These are phyloP conservation scores for Stentor roeselii DNA, from an alignment of 73 alveolate genomes.

Conservation along the genomic window DNA sequence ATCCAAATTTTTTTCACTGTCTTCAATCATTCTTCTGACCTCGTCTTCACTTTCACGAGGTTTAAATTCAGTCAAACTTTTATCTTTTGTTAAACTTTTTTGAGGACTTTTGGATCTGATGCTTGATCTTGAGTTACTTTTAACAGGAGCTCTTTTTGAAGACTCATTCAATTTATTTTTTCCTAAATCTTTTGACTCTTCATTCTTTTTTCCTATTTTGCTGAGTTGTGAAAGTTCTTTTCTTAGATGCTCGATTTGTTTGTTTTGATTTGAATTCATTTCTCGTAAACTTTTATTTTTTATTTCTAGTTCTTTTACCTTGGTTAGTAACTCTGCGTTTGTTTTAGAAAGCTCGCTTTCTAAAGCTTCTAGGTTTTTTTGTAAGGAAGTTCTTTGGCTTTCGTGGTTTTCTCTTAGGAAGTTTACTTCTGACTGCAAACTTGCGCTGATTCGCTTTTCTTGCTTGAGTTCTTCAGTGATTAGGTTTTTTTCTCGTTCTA, in stretches of 20 bases:
- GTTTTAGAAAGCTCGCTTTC: not conserved
- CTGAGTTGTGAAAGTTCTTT: not conserved
- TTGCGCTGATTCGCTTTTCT: not conserved
- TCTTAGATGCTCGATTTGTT: conserved; percentile 14
- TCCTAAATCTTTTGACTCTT: not conserved
- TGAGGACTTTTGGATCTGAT: not conserved
- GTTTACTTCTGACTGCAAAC: conserved; percentile 16
- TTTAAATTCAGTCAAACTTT: not conserved
- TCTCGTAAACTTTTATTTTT: conserved; percentile 3
- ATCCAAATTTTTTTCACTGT: not conserved
- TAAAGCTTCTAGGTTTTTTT: not conserved
- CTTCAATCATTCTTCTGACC: not conserved
- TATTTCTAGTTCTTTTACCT: conserved; percentile 12
- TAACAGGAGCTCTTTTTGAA: not conserved
- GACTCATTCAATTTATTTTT: not conserved
- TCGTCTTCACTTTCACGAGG: not conserved
- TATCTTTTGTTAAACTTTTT: not conserved
- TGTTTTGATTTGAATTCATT: not conserved
- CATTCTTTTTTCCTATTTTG: not conserved
- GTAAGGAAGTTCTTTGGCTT: not conserved
- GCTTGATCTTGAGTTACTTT: not conserved
- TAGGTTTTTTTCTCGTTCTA: not conserved
- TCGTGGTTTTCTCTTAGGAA: not conserved
- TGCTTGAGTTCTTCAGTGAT: not conserved
- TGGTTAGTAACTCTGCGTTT: not conserved